Base-by-base conservation (phyloP, 352 stramenopile species). In the Globisporangium apiculatum region DNA sequence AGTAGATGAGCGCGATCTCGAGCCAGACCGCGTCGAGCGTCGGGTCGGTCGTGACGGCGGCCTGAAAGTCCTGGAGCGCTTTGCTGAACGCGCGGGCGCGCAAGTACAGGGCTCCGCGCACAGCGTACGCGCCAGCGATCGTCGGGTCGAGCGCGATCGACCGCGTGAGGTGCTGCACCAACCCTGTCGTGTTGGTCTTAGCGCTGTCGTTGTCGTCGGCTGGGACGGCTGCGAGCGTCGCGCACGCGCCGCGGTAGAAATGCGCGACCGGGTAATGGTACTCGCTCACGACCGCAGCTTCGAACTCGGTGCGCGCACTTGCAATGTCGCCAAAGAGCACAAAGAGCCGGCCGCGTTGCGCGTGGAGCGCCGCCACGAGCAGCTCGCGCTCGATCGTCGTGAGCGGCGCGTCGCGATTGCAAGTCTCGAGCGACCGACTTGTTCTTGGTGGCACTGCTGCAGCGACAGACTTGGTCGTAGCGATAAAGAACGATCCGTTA, bases 1-100 rank as follows among this genome's bases (percentile, higher is more conserved):
- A 60, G 55, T 87, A 90, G 43, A 92, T 77, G 38, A 92, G 65
- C 11, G 79, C 82, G 51, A 92, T 92, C 64, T 92, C 77, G 45
- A 92, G 59, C 82, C 82, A 92, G 17, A 89, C 73, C 41, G 87
- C 77, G 41, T 84, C 84, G 31, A 92, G 58, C 43, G 82, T 92
- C 24, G 82, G 82, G 47, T 92, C 79, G 0, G 81, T 83, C 14
- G 76, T 60, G 4, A 89, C 82, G 7, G 82, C 79, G 6, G 79
- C 82, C 59, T 92, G 90, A 58, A 90, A 92, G 53, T 92, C 79
- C 52, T 92, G 79, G 36, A 92, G 61, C 35, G 82, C 82, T 18
- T 71, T 90, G 53, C 79, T 87, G 62, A 89, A 92, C 46, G 83
- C 72, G 40, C 89, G 69, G 18, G 86, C 76, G n/a, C 72, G 72